Evolutionary conservation across 768 basidiomycete genomes (phyloP).

Genomic region (Tricholoma sp.): DNA sequence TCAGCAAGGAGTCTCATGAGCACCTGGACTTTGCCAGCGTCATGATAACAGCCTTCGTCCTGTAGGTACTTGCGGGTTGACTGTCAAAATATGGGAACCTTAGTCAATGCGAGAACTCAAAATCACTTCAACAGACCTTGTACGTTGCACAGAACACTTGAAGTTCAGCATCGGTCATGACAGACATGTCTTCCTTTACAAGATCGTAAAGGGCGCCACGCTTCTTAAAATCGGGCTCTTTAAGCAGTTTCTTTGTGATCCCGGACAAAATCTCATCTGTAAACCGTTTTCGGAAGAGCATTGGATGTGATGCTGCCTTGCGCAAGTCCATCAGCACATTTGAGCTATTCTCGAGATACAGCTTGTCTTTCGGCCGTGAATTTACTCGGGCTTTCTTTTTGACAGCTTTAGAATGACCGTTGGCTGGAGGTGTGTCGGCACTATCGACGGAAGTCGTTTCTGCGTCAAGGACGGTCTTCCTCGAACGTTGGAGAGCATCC

Average conservation of each 20-base stretch:
- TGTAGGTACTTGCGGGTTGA: constrained; percentile 73
- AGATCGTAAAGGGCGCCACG: constrained; percentile 73
- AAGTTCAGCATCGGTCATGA: constrained; percentile 97
- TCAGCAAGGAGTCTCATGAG: constrained; percentile 66
- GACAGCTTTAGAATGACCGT: constrained; percentile 22
- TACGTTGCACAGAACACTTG: constrained; percentile 82
- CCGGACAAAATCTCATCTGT: constrained; percentile 68
- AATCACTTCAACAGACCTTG: constrained; percentile 49
- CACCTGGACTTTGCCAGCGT: constrained; percentile 83
- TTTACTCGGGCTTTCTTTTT: constrained; percentile 44
- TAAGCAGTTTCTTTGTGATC: constrained; percentile 78
- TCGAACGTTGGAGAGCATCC: constrained; percentile 79
- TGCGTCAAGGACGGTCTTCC: constrained; percentile 67
- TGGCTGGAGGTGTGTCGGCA: constrained; percentile 20
- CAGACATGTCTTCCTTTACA: constrained; percentile 96
- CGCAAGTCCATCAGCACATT: constrained; percentile 98
- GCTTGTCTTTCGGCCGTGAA: constrained; percentile 52
- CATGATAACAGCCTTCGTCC: constrained; percentile 67
- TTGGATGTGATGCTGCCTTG: constrained; percentile 94
- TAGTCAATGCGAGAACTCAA: neutral
- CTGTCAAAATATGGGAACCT: constrained; percentile 25
- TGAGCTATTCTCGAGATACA: constrained; percentile 74
- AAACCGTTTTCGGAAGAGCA: constrained; percentile 87
- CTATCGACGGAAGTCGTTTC: constrained; percentile 20
- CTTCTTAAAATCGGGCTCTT: constrained; percentile 89